These are phyloP conservation scores for Lepidium africanum DNA, from an alignment of 345 rosid genomes.

Conservation along the genomic window DNA sequence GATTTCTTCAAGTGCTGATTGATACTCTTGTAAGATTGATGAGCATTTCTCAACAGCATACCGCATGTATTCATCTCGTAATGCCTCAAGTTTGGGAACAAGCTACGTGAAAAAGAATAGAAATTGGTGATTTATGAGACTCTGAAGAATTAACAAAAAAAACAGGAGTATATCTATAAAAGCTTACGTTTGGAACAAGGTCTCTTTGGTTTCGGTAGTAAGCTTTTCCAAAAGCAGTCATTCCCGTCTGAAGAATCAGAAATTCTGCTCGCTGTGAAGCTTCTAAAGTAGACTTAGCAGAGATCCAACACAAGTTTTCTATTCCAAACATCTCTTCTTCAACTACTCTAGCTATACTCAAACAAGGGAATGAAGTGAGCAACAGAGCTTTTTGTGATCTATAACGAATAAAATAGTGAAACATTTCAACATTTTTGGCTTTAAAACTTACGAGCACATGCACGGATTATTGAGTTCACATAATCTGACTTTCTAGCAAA, in stretches of 20 bases:
- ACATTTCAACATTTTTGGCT: not conserved
- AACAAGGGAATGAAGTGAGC: constrained; percentile 20
- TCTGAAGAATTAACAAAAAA: not conserved
- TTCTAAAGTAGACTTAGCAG: constrained; percentile 81
- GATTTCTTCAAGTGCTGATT: constrained; percentile 84
- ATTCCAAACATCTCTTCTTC: constrained; percentile 95
- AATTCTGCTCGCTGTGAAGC: constrained; percentile 83
- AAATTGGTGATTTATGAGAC: not conserved
- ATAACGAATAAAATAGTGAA: not conserved
- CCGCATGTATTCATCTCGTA: constrained; percentile 85
- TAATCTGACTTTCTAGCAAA: constrained; percentile 71
- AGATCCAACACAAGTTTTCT: constrained; percentile 83
- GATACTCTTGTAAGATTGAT: constrained; percentile 70
- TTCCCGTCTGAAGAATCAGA: constrained; percentile 89
- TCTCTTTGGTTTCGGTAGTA: constrained; percentile 77
- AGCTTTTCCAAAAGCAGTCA: constrained; percentile 95
- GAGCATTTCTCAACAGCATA: constrained; percentile 77
- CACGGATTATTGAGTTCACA: constrained; percentile 68
- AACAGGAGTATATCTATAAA: not conserved
- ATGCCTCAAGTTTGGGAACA: constrained; percentile 84
- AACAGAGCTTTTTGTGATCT: not conserved
- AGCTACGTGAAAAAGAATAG: constrained; percentile 42
- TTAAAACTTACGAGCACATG: constrained; percentile 78
- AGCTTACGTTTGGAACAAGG: constrained; percentile 75
- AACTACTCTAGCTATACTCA: constrained; percentile 74